These are phyloP conservation scores for Coniophora puteana DNA, from an alignment of 1,284 basidiomycete genomes.

Conservation along the genomic window DNA sequence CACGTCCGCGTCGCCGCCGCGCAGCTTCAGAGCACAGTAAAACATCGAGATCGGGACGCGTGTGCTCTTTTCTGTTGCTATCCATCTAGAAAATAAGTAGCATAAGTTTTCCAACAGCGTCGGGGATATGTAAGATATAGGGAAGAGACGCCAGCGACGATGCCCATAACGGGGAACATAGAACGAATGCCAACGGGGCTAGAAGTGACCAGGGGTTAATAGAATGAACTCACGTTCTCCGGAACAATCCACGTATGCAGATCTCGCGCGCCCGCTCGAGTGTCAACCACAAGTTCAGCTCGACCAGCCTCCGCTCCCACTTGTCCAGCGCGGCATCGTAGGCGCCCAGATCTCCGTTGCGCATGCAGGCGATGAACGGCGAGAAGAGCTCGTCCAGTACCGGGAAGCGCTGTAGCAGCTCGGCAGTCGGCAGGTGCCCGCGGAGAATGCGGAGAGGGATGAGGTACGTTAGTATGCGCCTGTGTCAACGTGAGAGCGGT, in stretches of 20 bases:
- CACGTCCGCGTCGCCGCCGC: conserved; percentile 56
- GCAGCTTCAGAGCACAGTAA: conserved; percentile 63
- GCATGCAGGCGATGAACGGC: conserved; percentile 81
- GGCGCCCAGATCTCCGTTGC: conserved; percentile 70
- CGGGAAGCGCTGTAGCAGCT: conserved; percentile 70
- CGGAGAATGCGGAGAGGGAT: conserved; percentile 85
- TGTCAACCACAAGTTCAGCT: conserved; percentile 81
- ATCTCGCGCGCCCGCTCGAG: conserved; percentile 87
- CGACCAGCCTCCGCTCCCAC: conserved; percentile 69
- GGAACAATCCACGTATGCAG: conserved; percentile 82
- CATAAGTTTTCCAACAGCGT: no score
- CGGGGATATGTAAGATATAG: no score
- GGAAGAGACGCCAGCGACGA: no score
- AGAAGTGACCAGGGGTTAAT: neutral
- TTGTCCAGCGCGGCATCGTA: conserved; percentile 78
- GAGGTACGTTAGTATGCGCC: conserved; percentile 87
- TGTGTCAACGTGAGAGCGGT: conserved; percentile 21
- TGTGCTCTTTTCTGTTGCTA: conserved; percentile 64
- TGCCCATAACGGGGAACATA: no score
- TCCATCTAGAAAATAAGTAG: conserved; percentile 79
- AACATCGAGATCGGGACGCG: conserved; percentile 80
- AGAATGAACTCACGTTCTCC: conserved; percentile 25
- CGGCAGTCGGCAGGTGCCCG: conserved; percentile 75
- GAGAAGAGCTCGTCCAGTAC: conserved; percentile 70
- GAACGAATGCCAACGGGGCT: neutral